A percentile compares a stretch with the other conserved stretches of the same genome.
Evolutionary conservation across 495 filamentous ascomycete species (phyloP).

Genomic region (Podospora australis): DNA sequence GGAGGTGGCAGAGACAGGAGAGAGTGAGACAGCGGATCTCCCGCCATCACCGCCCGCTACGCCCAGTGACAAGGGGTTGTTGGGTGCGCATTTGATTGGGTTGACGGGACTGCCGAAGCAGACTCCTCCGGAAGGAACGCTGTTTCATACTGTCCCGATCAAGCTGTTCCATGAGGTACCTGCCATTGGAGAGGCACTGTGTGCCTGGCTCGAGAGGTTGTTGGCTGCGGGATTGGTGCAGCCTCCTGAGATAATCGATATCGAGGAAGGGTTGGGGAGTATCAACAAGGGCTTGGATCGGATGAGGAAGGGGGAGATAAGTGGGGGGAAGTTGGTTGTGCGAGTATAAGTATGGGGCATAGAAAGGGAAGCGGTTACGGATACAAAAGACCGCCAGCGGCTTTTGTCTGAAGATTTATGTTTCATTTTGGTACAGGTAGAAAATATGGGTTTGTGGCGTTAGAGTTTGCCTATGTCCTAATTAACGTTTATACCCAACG

Average conservation of each 20-base stretch:
- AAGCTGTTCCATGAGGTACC: slow-evolving; percentile 61
- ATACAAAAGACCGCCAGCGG: too few species aligned
- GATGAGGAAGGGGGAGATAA: slow-evolving; percentile 50
- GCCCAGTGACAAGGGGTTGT: slow-evolving; percentile 19
- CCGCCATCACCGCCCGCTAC: slow-evolving; percentile 19
- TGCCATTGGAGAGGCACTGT: slow-evolving; percentile 48
- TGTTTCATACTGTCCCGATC: slow-evolving; percentile 56
- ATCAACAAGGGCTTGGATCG: slow-evolving; percentile 57
- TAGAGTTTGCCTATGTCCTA: too few species aligned
- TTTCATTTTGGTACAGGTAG: too few species aligned
- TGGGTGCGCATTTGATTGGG: slow-evolving; percentile 51
- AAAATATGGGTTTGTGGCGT: too few species aligned
- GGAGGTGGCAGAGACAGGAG: neutral
- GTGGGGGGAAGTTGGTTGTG: slow-evolving; percentile 55
- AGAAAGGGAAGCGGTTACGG: neutral
- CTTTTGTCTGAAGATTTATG: too few species aligned
- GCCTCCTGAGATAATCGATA: slow-evolving; percentile 53
- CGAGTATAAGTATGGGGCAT: slow-evolving; percentile 1
- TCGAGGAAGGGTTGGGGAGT: slow-evolving; percentile 52
- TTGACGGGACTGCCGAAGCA: slow-evolving; percentile 56
- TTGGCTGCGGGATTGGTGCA: slow-evolving; percentile 40
- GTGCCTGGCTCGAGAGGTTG: slow-evolving; percentile 55
- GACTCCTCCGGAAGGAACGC: slow-evolving; percentile 31
- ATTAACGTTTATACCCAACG: too few species aligned
- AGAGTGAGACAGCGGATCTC: too few species aligned